Conservation (phyloP, 495 filamentous ascomycete genomes). For the Aspergillus olivimuriae region DNA sequence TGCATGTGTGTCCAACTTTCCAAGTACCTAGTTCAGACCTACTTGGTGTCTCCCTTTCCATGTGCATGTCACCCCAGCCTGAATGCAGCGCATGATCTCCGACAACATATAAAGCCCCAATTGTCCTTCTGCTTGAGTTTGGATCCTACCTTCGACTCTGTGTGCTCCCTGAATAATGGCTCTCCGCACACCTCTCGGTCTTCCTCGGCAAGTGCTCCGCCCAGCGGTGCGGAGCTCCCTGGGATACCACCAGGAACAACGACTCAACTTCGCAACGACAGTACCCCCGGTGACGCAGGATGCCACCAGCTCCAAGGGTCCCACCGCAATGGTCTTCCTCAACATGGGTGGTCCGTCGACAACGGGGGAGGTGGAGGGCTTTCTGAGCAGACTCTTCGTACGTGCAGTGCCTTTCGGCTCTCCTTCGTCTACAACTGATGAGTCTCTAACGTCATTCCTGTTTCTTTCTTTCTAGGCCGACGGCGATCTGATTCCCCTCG, state of each 20-base stretch:
- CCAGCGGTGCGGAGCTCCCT: conserved; percentile 18
- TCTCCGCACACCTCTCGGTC: conserved; percentile 27
- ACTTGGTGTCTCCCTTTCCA: not conserved
- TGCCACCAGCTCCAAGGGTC: conserved; percentile 54
- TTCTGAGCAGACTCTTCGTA: conserved; percentile 92
- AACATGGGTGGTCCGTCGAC: conserved; percentile 99
- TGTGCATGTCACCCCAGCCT: no score
- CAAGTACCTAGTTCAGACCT: not conserved
- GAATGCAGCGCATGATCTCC: no score
- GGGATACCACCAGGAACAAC: conserved; percentile 20
- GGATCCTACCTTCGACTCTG: not conserved
- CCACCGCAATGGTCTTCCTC: conserved; percentile 95
- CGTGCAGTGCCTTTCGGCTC: no score
- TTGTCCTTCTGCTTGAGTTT: no score
- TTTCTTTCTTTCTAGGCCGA: conserved; percentile 56
- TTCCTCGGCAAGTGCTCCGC: conserved; percentile 27
- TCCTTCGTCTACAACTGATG: not conserved
- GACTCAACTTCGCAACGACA: conserved; percentile 53
- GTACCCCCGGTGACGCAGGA: conserved; percentile 71
- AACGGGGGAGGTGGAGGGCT: conserved; percentile 78
- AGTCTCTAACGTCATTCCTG: not conserved
- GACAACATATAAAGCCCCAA: no score
- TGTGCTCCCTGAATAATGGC: no score
- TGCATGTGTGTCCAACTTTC: no score
- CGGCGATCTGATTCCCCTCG: conserved; percentile 92